Evolutionary conservation across 139 green algal species (phyloP), one percentile per base, ranked within the genome.

Genomic region (Picochlorum sp.): DNA sequence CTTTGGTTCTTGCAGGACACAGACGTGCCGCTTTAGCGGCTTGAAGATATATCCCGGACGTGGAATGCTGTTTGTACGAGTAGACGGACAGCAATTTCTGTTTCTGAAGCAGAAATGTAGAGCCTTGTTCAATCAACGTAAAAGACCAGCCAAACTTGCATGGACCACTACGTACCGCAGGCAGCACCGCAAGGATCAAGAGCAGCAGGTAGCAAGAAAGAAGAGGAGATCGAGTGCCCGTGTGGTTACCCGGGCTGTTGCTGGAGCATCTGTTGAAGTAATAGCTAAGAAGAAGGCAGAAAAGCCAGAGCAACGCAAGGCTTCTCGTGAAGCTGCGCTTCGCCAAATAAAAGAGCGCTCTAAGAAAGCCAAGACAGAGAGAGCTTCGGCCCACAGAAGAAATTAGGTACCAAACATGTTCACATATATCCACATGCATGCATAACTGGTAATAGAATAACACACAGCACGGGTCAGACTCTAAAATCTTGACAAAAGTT

Each of bases 41-140:
- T 78, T 97, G 59, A 88, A 81, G 72, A 96, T 99, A 55, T 99
- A 96, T 67, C 93, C 93, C 39, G 93, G 93, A 59, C 75, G 78
- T 55, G 93, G 91, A 12, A 87, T 96, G 50, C 60, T 90, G 20
- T 96, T 89, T 71, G 83, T 96, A 59, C 80, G 90, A 30, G 75
- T 63, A 5, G 92, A 98, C 67, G 85, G 85, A 57, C 85, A 90
- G 79, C 77, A 93, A 65, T 99, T 88, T 67, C 73, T 96, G 59
- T 98, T 98, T 79, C 66, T 96, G 31, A 96, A 89, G 79, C 83
- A 82, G 65, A 99, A 99, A 81, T 85, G 74, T 72, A 90, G 87
- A 74, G 73, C 61, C 25, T 69, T 96, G 68, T 97, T 86, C 79
- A 76, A 91, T 76, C 86, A 95, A 71, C 77, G 85, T 39, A 81